Conservation (phyloP, 73 alveolate genomes). For the Paraurostyla sp. region DNA sequence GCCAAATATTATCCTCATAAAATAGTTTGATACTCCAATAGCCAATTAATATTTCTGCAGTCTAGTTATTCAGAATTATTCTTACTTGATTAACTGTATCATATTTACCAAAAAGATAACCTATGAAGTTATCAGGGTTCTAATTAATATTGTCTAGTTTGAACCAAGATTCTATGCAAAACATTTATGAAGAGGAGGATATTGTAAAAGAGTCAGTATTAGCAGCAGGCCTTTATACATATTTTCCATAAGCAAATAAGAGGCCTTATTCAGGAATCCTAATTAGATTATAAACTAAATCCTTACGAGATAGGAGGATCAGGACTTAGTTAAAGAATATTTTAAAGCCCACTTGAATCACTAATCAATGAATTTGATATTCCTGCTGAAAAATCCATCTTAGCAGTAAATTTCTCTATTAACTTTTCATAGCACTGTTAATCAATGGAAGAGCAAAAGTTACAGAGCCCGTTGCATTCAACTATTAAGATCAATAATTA, state of each 20-base stretch:
- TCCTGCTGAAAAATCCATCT: conserved; percentile 47
- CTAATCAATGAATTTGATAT: neutral
- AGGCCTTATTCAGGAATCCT: conserved; percentile 43
- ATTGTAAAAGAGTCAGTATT: neutral
- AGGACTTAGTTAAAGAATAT: neutral
- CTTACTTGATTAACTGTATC: conserved; percentile 10
- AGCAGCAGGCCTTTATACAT: neutral
- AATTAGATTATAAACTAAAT: neutral
- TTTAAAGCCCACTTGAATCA: conserved; percentile 18
- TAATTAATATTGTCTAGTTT: conserved; percentile 5
- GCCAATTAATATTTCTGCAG: conserved; percentile 11
- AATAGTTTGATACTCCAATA: conserved; percentile 39
- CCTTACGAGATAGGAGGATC: neutral
- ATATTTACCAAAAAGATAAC: conserved; percentile 15
- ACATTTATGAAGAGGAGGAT: neutral
- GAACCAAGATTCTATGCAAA: conserved; percentile 57
- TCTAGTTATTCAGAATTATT: neutral
- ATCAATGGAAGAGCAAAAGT: conserved; percentile 8
- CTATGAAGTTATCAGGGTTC: neutral
- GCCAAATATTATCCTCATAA: conserved; percentile 20
- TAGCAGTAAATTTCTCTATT: neutral
- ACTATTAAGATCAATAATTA: neutral
- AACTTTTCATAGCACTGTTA: neutral
- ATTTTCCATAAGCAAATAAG: conserved; percentile 6
- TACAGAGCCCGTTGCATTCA: conserved; percentile 35